These are phyloP conservation scores for Lobosporangium transversale DNA, from an alignment of 192 early-diverging fungal genomes.

Conservation along the genomic window DNA sequence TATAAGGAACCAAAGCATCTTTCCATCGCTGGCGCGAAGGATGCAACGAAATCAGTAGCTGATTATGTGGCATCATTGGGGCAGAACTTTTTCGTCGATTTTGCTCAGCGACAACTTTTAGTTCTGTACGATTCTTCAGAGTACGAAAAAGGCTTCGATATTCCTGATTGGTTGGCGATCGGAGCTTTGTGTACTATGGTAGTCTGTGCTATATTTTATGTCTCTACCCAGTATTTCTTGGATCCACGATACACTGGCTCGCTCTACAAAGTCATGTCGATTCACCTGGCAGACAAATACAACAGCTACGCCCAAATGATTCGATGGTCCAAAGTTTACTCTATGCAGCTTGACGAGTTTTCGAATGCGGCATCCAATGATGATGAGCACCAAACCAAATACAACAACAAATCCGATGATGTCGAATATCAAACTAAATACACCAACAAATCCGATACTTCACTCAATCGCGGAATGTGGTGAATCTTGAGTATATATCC, in stretches of 20 bases:
- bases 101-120: neutral
- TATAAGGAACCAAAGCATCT: neutral
- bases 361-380: no score
- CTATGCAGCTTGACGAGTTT: neutral
- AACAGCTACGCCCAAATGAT: neutral
- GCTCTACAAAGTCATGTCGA: constrained; percentile 3
- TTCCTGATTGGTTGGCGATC: constrained; percentile 8
- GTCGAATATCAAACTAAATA: no score
- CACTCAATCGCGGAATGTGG: neutral
- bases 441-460: neutral
- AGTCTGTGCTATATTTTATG: neutral
- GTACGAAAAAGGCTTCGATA: neutral
- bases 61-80: constrained; percentile 17
- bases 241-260: constrained; percentile 14
- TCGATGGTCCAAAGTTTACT: neutral
- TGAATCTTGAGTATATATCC: neutral
- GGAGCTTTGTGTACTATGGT: neutral
- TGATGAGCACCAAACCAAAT: neutral
- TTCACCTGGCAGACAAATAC: neutral
- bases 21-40: neutral
- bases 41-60: neutral
- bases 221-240: neutral
- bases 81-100: constrained; percentile 19
- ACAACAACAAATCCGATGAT: neutral
- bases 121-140: constrained; percentile 11